Evolutionary conservation across 371 early-diverging fungal genomes (phyloP), one percentile per base, ranked within the genome.

Genomic region (Funneliformis caledonium): DNA sequence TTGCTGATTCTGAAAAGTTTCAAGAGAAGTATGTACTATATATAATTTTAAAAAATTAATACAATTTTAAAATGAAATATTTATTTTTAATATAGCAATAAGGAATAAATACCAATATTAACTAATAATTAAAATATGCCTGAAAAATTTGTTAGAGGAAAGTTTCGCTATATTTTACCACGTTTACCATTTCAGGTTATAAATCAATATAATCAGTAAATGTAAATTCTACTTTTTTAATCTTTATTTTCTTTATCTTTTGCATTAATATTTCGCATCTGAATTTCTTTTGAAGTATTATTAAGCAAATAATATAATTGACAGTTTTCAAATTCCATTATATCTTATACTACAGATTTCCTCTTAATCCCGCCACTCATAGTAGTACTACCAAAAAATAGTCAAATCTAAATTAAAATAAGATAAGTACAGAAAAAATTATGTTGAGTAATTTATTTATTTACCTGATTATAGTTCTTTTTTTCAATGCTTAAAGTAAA

Each of bases 221-320:
- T n/a, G n/a, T n/a, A 37, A 37, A 37, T 37, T 37, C 1, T 2
- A 1, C 2, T 14, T 12, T 50, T 4, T 12, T 11, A 12, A 14
- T 50, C 16, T 14, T 67, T 67, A 69, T 45, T 69, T 69, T 69
- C 45, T 19, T 69, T 69, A 8, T 69, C n/a, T 12, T 45, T 9
- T 6, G 43, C 10, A 43, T 69, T 43, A 69, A 69, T 43, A 3
- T 69, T 69, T 45, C 19, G 8, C 4, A 16, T 69, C 4, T 16
- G 33, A 4, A 43, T 19, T 69, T 69, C 7, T 45, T 69, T 0
- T 33, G 45, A 12, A 45, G 45, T 45, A 52, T 72, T 45, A 52
- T 72, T 72, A 48, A 26, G 8, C 12, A 72, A n/a, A 72, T 72
- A 72, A 72, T 48, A 72, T 4, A 72, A 10, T 50, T 72, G 72